Evolutionary conservation across 2,329 filamentous ascomycete genomes (phyloP), one percentile per base, ranked within the genome.

Genomic region (Chrysoporthe deuterocubensis): DNA sequence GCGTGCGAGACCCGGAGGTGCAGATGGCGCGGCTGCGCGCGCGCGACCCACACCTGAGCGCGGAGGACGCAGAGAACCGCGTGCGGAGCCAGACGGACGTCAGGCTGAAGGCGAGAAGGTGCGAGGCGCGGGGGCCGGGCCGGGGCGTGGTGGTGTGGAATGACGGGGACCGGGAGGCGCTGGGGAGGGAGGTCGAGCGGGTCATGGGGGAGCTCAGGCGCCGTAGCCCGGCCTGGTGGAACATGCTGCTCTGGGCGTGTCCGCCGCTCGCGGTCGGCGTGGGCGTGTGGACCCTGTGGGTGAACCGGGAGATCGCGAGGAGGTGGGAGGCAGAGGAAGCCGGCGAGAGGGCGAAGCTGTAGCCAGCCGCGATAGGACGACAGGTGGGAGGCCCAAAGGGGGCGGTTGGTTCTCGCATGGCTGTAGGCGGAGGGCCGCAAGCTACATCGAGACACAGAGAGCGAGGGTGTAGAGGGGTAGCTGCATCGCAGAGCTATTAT

Each of bases 61-160:
- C 86, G n/a, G 92, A 96, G 76, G 96, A 99, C 77, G 96, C 95
- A 18, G 86, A 90, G 83, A 94, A 96, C 76, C 83, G 96, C 21
- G 93, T 99, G 5, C 82, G 85, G 71, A 96, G 93, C 76, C 96
- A 99, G 84, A 91, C 89, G 58, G 92, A 97, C 78, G 92, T 97
- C 69, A 84, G 89, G 71, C 87, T 92, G 73, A 98, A 98, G 85
- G 94, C 92, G 21, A 84, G 86, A 76, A 83, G 93, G 76, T 92
- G 90, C 69, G 83, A 91, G 79, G 88, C 86, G 59, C 83, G 93
- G 58, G 87, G 83, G 63, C 77, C 79, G 57, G 88, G 88, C 7
- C 85, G 84, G 60, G 95, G 94, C 0, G 85, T 94, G 3, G 93
- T 97, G 44, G 85, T 99, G 34, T 96, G 92, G 92, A 99, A 99